Conservation (phyloP, 129 eudicot genomes). For the Flaveria bidentis region DNA sequence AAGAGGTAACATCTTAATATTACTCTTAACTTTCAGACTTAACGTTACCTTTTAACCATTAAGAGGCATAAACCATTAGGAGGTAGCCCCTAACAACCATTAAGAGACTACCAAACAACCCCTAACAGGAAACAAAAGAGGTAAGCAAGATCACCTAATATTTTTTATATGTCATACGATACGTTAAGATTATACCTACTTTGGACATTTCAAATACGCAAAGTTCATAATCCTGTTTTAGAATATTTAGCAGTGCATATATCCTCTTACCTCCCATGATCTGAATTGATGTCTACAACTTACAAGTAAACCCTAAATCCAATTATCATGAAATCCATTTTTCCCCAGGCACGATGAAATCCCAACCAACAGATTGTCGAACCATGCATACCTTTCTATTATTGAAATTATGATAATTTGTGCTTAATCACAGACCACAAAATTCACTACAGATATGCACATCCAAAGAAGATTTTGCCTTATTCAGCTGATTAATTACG, state of each 20-base stretch:
- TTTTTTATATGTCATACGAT: neutral
- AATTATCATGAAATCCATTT: neutral
- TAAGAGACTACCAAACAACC: too few relatives aligned
- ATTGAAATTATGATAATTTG: neutral
- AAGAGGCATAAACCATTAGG: too few relatives aligned
- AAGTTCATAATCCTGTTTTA: neutral
- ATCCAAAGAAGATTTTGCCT: neutral
- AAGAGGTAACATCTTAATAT: too few relatives aligned
- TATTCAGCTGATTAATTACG: neutral
- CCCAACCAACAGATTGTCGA: neutral
- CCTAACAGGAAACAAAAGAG: neutral
- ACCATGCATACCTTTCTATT: neutral
- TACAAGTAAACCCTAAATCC: neutral
- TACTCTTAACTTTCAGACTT: too few relatives aligned
- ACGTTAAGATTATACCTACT: neutral
- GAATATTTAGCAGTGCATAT: neutral
- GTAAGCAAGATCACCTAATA: neutral
- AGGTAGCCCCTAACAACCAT: too few relatives aligned
- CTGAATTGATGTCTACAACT: neutral
- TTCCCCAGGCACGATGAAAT: neutral
- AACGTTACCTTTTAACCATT: too few relatives aligned
- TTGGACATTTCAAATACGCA: conserved; percentile 2
- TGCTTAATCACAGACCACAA: neutral
- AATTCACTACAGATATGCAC: conserved; percentile 8
- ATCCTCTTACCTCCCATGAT: neutral